A percentile compares a stretch with the other conserved stretches of the same genome.
Conservation (phyloP, 192 early-diverging fungal genomes). For the Coemansia sp. region DNA sequence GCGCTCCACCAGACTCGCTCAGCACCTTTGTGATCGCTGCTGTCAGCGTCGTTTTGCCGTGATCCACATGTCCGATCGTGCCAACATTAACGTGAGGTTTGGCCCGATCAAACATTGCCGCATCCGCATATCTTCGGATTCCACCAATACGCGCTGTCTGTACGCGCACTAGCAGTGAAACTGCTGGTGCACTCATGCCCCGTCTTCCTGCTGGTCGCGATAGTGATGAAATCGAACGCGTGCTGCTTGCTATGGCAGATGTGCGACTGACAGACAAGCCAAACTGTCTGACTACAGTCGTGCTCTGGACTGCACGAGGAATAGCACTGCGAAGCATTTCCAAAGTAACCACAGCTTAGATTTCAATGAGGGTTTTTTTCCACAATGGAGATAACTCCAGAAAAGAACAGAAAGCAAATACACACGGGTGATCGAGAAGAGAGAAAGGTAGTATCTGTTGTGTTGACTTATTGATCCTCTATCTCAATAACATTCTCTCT, state of each 20-base stretch:
- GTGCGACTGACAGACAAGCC: conserved; percentile 6
- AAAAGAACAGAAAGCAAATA: not conserved
- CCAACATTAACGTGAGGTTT: conserved; percentile 99
- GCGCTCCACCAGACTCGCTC: conserved; percentile 70
- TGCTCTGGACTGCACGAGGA: conserved; percentile 25
- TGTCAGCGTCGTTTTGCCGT: conserved; percentile 98
- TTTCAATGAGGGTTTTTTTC: not conserved
- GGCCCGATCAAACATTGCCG: conserved; percentile 66
- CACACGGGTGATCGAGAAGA: no score
- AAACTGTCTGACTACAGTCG: conserved; percentile 11
- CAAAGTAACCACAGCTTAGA: not conserved
- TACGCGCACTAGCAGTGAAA: not conserved
- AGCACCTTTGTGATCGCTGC: conserved; percentile 98
- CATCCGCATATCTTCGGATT: conserved; percentile 56
- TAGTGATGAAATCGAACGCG: conserved; percentile 35
- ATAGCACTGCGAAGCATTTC: conserved; percentile 45
- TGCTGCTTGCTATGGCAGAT: conserved; percentile 4
- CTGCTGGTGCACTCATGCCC: no score
- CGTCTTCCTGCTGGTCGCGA: conserved; percentile 1
- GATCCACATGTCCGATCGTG: conserved; percentile 98
- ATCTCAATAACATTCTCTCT: no score
- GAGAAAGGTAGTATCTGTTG: no score
- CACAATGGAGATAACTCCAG: not conserved
- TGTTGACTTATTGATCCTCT: no score
- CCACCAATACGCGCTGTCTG: conserved; percentile 9